These are phyloP conservation scores for Fragaria vesca DNA, from an alignment of 306 rosid species.

Conservation along the genomic window DNA sequence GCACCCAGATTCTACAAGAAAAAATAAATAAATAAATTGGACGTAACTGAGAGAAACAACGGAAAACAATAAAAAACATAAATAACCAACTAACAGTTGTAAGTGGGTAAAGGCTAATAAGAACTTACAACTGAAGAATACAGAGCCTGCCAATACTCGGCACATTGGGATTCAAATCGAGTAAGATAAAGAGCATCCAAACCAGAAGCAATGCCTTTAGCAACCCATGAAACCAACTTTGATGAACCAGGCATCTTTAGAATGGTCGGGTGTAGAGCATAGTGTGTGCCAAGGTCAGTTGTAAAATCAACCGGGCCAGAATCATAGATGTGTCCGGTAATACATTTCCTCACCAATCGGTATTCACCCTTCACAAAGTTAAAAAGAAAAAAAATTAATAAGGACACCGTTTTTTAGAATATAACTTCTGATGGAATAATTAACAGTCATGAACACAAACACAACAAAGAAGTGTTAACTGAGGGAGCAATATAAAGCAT, in stretches of 20 bases:
- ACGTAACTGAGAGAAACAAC: conserved; percentile 6
- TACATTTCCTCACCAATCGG: conserved; percentile 64
- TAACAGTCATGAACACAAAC: not conserved
- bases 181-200: conserved; percentile 89
- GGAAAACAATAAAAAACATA: not conserved
- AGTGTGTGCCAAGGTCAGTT: conserved; percentile 82
- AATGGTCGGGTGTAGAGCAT: conserved; percentile 64
- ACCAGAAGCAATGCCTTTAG: conserved; percentile 81
- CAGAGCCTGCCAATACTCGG: conserved; percentile 88
- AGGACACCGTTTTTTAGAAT: not conserved
- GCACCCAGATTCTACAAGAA: conserved; percentile 77
- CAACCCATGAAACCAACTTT: conserved; percentile 79
- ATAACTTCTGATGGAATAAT: not conserved
- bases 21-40: conserved; percentile 2
- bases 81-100: not conserved
- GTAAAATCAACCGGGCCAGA: conserved; percentile 93
- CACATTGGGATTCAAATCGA: conserved; percentile 70
- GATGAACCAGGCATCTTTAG: conserved; percentile 80
- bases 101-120: conserved; percentile 7
- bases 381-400: not conserved
- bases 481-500: conserved; percentile 26
- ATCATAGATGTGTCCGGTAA: conserved; percentile 85
- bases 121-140: conserved; percentile 83
- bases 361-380: conserved; percentile 53
- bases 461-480: conserved; percentile 1